phyloP scores from a whole-genome alignment of 2,329 filamentous ascomycete species.

The Cordyceps militaris region DNA sequence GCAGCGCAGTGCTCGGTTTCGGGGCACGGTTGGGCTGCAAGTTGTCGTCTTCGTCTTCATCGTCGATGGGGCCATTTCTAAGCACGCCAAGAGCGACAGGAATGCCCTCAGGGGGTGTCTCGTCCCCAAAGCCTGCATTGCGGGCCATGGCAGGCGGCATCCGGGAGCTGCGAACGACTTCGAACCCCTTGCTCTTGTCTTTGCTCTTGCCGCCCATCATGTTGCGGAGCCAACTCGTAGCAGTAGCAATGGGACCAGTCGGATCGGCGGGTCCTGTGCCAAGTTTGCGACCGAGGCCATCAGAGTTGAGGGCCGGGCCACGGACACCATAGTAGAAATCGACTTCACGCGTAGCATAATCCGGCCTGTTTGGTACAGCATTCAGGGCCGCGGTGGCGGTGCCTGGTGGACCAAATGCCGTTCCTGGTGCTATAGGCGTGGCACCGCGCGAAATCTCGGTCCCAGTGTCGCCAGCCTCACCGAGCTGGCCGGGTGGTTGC shows the following conservation, averaged over 20 bases:
- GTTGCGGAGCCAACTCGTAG: constrained; percentile 79
- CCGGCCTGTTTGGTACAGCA: constrained; percentile 55
- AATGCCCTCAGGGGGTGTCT: constrained; percentile 59
- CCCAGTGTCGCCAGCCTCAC: constrained; percentile 35
- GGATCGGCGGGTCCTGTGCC: constrained; percentile 94
- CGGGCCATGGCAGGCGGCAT: constrained; percentile 66
- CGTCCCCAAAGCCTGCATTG: constrained; percentile 50
- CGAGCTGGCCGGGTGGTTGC: constrained; percentile 25
- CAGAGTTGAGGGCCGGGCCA: constrained; percentile 77
- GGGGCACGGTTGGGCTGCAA: constrained; percentile 17
- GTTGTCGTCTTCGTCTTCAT: constrained; percentile 47
- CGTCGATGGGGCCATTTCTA: constrained; percentile 55
- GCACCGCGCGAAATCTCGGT: constrained; percentile 35
- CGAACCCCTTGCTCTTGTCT: constrained; percentile 93
- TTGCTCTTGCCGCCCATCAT: constrained; percentile 80
- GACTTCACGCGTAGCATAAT: constrained; percentile 90
- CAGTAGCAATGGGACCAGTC: constrained; percentile 81
- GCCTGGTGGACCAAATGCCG: constrained; percentile 10
- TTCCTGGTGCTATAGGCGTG: constrained; percentile 36
- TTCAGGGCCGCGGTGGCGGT: constrained; percentile 23
- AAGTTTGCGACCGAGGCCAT: constrained; percentile 72
- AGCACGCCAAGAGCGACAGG: constrained; percentile 57
- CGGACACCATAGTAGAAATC: constrained; percentile 96
- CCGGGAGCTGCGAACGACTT: constrained; percentile 84
- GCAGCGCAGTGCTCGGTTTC: constrained; percentile 26